A percentile compares a stretch with the other conserved stretches of the same genome.
These are phyloP conservation scores for Podospora pseudocomata DNA, from an alignment of 495 filamentous ascomycete species.

Conservation along the genomic window DNA sequence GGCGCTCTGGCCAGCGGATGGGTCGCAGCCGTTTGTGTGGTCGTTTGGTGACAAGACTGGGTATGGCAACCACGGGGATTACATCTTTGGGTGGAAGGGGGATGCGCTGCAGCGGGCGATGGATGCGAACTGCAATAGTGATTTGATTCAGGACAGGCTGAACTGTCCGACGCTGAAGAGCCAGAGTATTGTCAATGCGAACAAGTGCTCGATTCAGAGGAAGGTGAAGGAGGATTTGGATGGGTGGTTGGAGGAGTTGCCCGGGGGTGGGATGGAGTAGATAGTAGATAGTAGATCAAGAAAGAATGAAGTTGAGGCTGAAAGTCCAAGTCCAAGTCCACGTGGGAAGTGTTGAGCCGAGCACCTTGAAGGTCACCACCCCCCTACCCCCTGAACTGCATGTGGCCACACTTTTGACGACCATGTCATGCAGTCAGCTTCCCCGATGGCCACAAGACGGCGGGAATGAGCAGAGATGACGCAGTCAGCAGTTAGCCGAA, in stretches of 20 bases:
- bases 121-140: conserved; percentile 38
- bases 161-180: conserved; percentile 29
- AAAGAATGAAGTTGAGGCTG: neutral
- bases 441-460: neutral
- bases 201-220: conserved; percentile 33
- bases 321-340: neutral
- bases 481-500: neutral
- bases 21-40: conserved; percentile 47
- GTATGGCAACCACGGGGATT: conserved; percentile 41
- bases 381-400: neutral
- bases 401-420: neutral
- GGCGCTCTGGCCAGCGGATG: conserved; percentile 40
- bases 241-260: conserved; percentile 27
- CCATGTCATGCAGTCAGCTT: neutral
- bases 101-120: conserved; percentile 38
- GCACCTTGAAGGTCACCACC: neutral
- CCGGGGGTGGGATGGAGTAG: conserved; percentile 11
- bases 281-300: neutral
- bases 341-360: neutral
- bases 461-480: neutral
- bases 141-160: conserved; percentile 28
- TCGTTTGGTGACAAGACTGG: conserved; percentile 40
- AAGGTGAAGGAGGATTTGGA: conserved; percentile 37
- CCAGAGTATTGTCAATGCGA: conserved; percentile 34
- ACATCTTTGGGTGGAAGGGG: conserved; percentile 36